Evolutionary conservation across 2,329 filamentous ascomycete genomes (phyloP).

Genomic region (Pseudogymnoascus sp.): DNA sequence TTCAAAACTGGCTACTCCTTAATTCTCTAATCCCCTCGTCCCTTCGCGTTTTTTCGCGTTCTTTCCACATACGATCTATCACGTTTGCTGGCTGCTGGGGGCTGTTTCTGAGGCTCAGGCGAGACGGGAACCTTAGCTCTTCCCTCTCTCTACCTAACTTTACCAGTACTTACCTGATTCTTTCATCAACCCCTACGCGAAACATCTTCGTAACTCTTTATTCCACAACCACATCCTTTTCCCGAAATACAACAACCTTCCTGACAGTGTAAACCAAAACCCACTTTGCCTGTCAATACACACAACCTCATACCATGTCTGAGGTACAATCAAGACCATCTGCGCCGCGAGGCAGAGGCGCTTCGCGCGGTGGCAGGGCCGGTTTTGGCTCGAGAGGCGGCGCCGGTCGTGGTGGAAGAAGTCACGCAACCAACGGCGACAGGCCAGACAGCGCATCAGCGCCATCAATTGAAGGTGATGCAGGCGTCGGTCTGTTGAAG

Average conservation of each 20-base stretch:
- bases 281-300: conserved; percentile 9
- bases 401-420: conserved; percentile 51
- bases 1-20: not conserved
- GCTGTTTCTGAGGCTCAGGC: conserved; percentile 1
- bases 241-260: conserved; percentile 4
- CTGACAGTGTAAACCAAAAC: not conserved
- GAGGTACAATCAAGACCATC: conserved; percentile 81
- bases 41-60: not conserved
- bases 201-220: conserved; percentile 3
- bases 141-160: not conserved
- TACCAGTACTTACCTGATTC: conserved; percentile 2
- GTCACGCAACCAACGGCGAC: conserved; percentile 65
- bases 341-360: conserved; percentile 82
- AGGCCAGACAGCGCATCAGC: conserved; percentile 51
- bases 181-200: conserved; percentile 9
- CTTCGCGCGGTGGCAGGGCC: conserved; percentile 76
- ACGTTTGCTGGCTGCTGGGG: not conserved
- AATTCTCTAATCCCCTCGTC: not conserved
- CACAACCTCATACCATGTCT: conserved; percentile 62
- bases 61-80: not conserved
- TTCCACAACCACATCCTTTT: conserved; percentile 7
- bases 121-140: conserved; percentile 1
- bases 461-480: conserved; percentile 65
- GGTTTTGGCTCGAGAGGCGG: conserved; percentile 63
- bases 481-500: conserved; percentile 86